Percentiles rank a stretch among this genome's conserved stretches.
Evolutionary conservation across 768 basidiomycete genomes (phyloP).

Genomic region (Lentinula edodes): DNA sequence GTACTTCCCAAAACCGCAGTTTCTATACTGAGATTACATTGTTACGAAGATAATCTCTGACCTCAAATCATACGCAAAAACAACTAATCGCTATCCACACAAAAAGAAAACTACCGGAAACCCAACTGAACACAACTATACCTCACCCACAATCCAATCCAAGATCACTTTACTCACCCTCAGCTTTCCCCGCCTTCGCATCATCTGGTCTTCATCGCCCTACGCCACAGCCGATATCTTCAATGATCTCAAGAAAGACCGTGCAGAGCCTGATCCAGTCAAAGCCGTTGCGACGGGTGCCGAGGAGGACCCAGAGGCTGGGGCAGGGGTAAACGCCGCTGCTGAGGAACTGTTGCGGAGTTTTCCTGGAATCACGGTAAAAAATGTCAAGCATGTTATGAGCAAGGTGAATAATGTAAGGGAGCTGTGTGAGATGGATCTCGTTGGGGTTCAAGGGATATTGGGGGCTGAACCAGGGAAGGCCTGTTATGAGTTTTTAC

Average conservation of each 20-base stretch:
- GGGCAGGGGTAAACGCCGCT: constrained; percentile 63
- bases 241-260: constrained; percentile 79
- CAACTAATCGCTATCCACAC: constrained; percentile 47
- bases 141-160: constrained; percentile 66
- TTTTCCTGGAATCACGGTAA: constrained; percentile 79
- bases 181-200: constrained; percentile 84
- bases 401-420: constrained; percentile 71
- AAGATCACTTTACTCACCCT: constrained; percentile 88
- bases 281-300: constrained; percentile 79
- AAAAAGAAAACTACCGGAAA: constrained; percentile 37
- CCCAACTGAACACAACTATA: constrained; percentile 24
- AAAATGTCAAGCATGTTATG: constrained; percentile 85
- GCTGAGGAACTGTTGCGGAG: constrained; percentile 80
- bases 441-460: constrained; percentile 62
- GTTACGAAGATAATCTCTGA: constrained; percentile 52
- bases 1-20: constrained; percentile 9
- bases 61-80: constrained; percentile 62
- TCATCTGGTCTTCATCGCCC: constrained; percentile 97
- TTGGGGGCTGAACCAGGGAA: constrained; percentile 80
- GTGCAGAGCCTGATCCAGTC: constrained; percentile 72
- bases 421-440: constrained; percentile 62
- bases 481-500: constrained; percentile 77
- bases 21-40: background rate
- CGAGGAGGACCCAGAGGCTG: constrained; percentile 60
- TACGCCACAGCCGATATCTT: constrained; percentile 91